phyloP scores from a whole-genome alignment of 148 eudicot genomes.

The Rhododendron simsii region DNA sequence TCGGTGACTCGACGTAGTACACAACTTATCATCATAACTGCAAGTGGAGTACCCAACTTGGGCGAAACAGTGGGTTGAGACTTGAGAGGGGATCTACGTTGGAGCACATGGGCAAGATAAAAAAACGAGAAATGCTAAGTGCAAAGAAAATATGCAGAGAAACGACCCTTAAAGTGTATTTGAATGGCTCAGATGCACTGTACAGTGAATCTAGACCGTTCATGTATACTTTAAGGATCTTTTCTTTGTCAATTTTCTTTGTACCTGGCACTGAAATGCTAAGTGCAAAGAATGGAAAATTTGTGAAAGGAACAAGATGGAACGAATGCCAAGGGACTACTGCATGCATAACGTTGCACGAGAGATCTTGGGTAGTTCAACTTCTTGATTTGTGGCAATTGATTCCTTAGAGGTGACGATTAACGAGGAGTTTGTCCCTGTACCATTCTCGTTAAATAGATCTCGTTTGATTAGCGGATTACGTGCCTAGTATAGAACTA shows the following conservation, averaged over 20 bases:
- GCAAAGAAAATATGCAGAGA: too few relatives aligned
- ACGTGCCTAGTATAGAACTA: not conserved
- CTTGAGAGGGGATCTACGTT: not conserved
- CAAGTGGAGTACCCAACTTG: not conserved
- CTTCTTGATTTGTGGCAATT: not conserved
- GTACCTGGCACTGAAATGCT: too few relatives aligned
- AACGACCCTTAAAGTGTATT: too few relatives aligned
- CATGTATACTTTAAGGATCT: too few relatives aligned
- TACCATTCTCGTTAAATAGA: not conserved
- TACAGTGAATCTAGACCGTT: too few relatives aligned
- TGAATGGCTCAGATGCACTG: too few relatives aligned
- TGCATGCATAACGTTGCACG: not conserved
- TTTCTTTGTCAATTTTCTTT: too few relatives aligned
- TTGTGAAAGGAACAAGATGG: not conserved
- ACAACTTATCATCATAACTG: not conserved
- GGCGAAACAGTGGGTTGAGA: not conserved
- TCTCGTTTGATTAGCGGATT: not conserved
- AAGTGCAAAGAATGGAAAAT: too few relatives aligned
- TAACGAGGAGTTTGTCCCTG: not conserved
- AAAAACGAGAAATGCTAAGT: too few relatives aligned
- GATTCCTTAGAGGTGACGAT: not conserved
- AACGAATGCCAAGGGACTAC: not conserved
- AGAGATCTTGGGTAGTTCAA: not conserved
- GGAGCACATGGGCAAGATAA: not conserved
- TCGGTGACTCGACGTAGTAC: not conserved